These are phyloP conservation scores for Cyberlindnera bimundalis DNA, from an alignment of 805 yeast species.

Conservation along the genomic window DNA sequence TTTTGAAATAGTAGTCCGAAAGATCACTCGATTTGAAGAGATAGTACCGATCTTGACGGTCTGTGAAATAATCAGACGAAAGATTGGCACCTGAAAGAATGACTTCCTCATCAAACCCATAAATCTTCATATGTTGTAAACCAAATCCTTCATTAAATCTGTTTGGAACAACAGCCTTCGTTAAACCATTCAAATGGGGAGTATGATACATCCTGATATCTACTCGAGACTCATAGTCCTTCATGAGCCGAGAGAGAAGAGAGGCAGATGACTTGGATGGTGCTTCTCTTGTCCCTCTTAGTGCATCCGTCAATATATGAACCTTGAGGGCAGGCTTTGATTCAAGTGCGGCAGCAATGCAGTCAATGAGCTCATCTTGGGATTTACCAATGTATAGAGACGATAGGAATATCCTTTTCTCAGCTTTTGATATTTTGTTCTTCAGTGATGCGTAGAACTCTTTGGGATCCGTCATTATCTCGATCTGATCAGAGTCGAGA, in stretches of 20 bases:
- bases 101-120: constrained; percentile 90
- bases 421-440: constrained; percentile 57
- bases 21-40: constrained; percentile 55
- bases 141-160: constrained; percentile 90
- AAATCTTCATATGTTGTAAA: constrained; percentile 94
- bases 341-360: constrained; percentile 56
- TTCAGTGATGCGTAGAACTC: constrained; percentile 70
- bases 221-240: constrained; percentile 64
- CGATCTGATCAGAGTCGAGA: constrained; percentile 51
- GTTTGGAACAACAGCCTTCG: constrained; percentile 64
- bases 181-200: constrained; percentile 72
- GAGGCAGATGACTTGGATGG: constrained; percentile 79
- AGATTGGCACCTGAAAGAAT: constrained; percentile 89
- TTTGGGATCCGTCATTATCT: constrained; percentile 60
- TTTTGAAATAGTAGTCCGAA: constrained; percentile 68
- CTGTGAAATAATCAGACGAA: constrained; percentile 87
- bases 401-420: constrained; percentile 70
- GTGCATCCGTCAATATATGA: constrained; percentile 75
- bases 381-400: constrained; percentile 83
- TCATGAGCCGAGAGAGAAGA: constrained; percentile 61
- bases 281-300: constrained; percentile 90
- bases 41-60: constrained; percentile 92
- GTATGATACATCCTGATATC: constrained; percentile 86
- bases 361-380: constrained; percentile 70
- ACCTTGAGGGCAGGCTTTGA: constrained; percentile 62